Base-by-base conservation (phyloP, 148 eudicot genomes). In the Diospyros lotus region DNA sequence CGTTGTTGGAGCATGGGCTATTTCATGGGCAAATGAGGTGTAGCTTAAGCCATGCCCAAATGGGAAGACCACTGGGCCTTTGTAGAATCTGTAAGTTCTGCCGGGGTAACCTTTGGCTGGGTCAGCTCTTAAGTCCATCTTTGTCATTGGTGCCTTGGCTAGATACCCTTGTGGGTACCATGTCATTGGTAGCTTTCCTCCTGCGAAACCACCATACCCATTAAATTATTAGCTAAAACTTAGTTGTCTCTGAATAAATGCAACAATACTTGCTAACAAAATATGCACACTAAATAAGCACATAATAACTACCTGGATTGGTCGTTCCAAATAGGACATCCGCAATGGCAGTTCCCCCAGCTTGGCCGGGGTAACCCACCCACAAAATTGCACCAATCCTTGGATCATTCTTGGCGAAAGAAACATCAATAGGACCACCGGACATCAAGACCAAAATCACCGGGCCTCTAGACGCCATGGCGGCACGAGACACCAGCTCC, bases 361-460 rank as follows among this genome's bases (percentile, higher is more conserved):
- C 86, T 56, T 85, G 88, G 3, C 88, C 88, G 9, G 88, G 86
- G 18, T 85, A 85, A 10, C 88, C 88, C 40, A 77, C 88, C 86
- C 86, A 85, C 4, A 85, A 17, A 51, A 85, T 85, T 4, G 85
- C 80, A 0, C 73, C 50, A 73, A 85, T 71, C 1, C 68, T 64
- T 0, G 86, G 88, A 43, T 85, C 73, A 65, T 77, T 78, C 63
- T 89, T 89, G 4, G 96, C 98, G 44, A 89, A 93, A 7, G 89
- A 17, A 45, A 93, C 79, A 71, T 93, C 98, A 6, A 93, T 74
- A 48, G 96, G 96, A 40, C 96, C 93, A 71, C 96, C 98, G 1
- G 93, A 87, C 96, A 90, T 93, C 70, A 93, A 66, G 61, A 93
- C 93, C 18, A 93, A 53, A 1, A 91, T 74, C 8, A 78, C 75